Evolutionary conservation across 768 basidiomycete species (phyloP).

Genomic region (Mycena vitilis): DNA sequence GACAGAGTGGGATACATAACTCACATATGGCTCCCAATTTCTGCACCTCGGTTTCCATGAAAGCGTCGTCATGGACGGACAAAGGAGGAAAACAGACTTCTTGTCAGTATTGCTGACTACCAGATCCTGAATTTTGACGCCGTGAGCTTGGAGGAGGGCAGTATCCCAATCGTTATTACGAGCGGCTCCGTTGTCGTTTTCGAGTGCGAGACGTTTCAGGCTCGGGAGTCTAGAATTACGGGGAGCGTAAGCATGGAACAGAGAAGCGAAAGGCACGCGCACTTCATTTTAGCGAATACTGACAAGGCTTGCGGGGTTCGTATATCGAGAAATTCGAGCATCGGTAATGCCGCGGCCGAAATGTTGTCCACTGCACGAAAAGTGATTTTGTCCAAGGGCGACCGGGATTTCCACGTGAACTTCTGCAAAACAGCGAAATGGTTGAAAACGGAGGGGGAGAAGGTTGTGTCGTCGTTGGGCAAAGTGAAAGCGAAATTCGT

Average conservation of each 20-base stretch:
- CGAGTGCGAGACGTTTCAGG: background rate
- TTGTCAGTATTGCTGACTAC: background rate
- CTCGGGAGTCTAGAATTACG: background rate
- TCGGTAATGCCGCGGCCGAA: background rate
- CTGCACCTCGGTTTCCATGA: background rate
- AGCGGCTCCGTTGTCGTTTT: background rate
- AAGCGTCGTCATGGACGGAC: constrained; percentile 5
- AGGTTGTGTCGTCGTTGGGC: background rate
- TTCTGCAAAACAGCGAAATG: background rate
- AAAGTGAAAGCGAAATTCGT: background rate
- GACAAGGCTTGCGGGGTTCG: background rate
- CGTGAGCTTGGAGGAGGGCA: background rate
- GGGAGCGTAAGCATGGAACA: background rate
- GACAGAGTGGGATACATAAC: background rate
- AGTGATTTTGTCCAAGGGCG: background rate
- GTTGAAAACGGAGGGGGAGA: background rate
- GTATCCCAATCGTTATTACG: background rate
- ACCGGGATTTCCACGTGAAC: background rate
- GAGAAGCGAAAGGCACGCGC: background rate
- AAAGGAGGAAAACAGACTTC: background rate
- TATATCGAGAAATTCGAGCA: background rate
- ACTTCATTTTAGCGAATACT: constrained; percentile 11
- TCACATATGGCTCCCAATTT: background rate
- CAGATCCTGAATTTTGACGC: constrained; percentile 7
- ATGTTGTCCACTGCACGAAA: background rate